Evolutionary conservation across 768 basidiomycete genomes (phyloP), one percentile per base, ranked within the genome.

Genomic region (Tylopilus subfusipes): DNA sequence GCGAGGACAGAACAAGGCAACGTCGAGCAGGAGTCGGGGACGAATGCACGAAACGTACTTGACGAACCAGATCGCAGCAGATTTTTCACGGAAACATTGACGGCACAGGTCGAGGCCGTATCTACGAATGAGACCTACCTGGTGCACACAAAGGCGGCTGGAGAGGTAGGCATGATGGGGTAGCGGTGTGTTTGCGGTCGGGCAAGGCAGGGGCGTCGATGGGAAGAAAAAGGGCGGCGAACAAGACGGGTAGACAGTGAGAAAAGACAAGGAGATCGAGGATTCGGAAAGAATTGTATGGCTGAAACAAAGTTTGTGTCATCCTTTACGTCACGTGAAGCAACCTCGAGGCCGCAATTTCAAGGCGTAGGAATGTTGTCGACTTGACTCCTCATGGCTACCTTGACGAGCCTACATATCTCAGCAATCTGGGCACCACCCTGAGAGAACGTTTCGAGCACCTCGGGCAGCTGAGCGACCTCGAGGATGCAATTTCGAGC

Each of bases 81-180:
- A 82, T 78, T 93, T 94, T 80, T 97, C 94, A 65, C 94, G 90
- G 89, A 96, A 97, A 78, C 94, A 97, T 76, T 97, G 94, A 75
- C 94, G 90, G 78, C 94, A 97, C 65, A 97, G 88, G 78, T 96
- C 93, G 63, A 96, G 85, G 54, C 94, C 93, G 76, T 96, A 94
- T 77, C 95, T 92, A 76, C 94, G 90, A 74, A 97, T 93, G 73
- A 97, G 84, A 87, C 94, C 94, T 66, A 93, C 94, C 75, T 95
- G 93, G 75, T 97, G 94, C 34, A 93, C 90, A 67, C 94, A 97
- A 68, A 93, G 90, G 70, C 94, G 93, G 82, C 94, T 94, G 63
- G 18, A 30, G 12, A 19, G 14, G 42, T 36, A 3, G 13, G 33
- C 3, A 14, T 18, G 16, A 18, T 34, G 33, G 16, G 4, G 33